Evolutionary conservation across 441 rosid species (phyloP), one percentile per base, ranked within the genome.

Genomic region (Populus hybrid): DNA sequence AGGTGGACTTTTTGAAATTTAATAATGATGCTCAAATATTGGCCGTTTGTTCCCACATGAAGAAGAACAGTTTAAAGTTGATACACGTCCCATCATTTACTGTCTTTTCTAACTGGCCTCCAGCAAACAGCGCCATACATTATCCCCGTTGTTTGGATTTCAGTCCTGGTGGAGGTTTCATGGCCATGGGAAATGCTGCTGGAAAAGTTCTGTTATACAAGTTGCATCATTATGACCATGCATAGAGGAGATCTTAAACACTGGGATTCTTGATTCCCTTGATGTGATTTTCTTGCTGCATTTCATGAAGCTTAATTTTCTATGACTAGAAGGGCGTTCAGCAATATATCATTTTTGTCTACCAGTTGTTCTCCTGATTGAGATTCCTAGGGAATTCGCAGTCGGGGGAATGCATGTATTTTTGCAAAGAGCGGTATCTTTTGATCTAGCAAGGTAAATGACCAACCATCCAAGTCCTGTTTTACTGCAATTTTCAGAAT

Each of bases 131-230:
- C 57, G 77, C 78, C 3, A 70, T 93, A 66, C 88, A 85, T 28
- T 86, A 86, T 79, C 97, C 97, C 64, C 89, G 92, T 18, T 90
- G 97, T 78, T 21, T 95, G 84, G 97, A 95, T 85, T 92, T 93
- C 84, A 95, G 99, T 77, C 99, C 97, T 5, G 95, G 92, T 70
- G 90, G 98, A 79, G 99, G 99, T 16, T 95, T 93, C 84, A 86
- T 93, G 93, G 97, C 94, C 20, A 84, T 92, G 75, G 99, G 95
- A 69, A 93, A 90, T 85, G 93, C 97, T 23, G 87, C 90, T 5
- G 97, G 98, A 36, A 91, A 93, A 83, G 98, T 95, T 72, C 75
- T 95, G 79, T 74, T 95, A 20, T 95, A 90, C 81, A 95, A 93
- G 90, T 82, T 95, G 85, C 95, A 92, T 77, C 97, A 93, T 82